These are phyloP conservation scores for Chaetomium globosum DNA, from an alignment of 2,329 filamentous ascomycete genomes.

Conservation along the genomic window DNA sequence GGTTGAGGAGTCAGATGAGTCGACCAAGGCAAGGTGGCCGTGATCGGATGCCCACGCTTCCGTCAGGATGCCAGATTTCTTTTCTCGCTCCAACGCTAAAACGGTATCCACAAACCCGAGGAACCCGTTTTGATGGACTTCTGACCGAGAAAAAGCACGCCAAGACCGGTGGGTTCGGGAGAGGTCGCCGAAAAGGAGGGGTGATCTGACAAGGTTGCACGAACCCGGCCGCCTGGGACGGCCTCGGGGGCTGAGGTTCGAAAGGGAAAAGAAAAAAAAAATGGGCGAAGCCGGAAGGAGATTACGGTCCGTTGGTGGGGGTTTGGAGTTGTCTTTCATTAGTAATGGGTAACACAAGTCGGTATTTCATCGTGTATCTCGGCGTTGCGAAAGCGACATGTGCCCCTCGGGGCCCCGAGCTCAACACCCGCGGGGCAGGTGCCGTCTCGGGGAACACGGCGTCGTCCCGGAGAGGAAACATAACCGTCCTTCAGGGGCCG, in stretches of 20 bases:
- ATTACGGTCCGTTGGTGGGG: constrained; percentile 16
- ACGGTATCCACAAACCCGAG: constrained; percentile 10
- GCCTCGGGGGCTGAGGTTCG: constrained; percentile 13
- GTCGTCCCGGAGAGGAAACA: background rate
- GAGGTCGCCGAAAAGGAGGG: constrained; percentile 26
- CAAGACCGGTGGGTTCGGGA: constrained; percentile 25
- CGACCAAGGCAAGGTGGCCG: background rate
- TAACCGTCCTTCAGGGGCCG: background rate
- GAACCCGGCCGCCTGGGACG: constrained; percentile 31
- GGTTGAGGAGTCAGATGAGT: background rate
- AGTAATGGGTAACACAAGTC: constrained; percentile 11
- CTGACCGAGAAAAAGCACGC: constrained; percentile 12
- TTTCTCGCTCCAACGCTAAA: background rate
- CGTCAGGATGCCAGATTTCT: background rate
- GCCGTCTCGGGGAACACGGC: constrained; percentile 5
- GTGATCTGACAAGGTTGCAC: constrained; percentile 32
- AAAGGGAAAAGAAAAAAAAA: background rate
- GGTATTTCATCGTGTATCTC: background rate
- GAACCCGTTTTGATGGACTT: constrained; percentile 8
- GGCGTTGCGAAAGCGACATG: background rate
- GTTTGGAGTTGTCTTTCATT: constrained; percentile 5
- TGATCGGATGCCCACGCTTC: background rate
- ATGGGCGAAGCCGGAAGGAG: constrained; percentile 1
- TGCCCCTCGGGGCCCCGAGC: background rate
- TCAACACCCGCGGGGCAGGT: background rate